Evolutionary conservation across 306 rosid genomes (phyloP).

Genomic region (Clitoria ternatea): DNA sequence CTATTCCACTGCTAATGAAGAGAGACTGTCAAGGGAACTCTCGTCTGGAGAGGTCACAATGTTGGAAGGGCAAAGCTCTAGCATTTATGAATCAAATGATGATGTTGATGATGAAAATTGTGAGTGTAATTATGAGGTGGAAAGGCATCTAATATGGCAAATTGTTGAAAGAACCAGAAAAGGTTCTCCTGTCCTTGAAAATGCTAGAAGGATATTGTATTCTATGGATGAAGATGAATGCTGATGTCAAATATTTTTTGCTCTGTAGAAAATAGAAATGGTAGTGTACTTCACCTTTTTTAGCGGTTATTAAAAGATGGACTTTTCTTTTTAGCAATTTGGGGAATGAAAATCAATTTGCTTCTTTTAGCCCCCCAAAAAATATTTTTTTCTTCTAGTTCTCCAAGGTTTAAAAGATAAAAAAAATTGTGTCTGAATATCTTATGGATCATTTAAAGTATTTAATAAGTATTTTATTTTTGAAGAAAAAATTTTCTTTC

Average conservation of each 20-base stretch:
- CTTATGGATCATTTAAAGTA: too few species aligned
- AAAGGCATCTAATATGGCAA: slow-evolving; percentile 64
- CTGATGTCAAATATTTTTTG: slow-evolving; percentile 15
- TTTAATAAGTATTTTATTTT: too few species aligned
- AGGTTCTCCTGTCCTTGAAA: slow-evolving; percentile 64
- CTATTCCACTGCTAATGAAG: slow-evolving; percentile 13
- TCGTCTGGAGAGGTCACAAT: slow-evolving; percentile 12
- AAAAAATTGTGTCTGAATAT: too few species aligned
- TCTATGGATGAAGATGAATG: slow-evolving; percentile 42
- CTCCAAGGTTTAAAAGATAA: too few species aligned
- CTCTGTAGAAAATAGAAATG: not conserved
- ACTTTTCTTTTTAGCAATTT: too few species aligned
- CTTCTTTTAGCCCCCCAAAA: too few species aligned
- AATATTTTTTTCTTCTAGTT: too few species aligned
- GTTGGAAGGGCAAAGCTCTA: slow-evolving; percentile 29
- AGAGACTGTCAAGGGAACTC: slow-evolving; percentile 21
- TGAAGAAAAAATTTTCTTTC: too few species aligned
- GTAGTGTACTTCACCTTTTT: not conserved
- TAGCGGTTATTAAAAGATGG: not conserved
- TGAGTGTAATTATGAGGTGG: slow-evolving; percentile 53
- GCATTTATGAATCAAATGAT: slow-evolving; percentile 27
- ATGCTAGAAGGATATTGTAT: slow-evolving; percentile 58
- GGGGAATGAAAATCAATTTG: too few species aligned
- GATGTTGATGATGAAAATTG: slow-evolving; percentile 38
- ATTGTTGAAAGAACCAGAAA: slow-evolving; percentile 76